These are phyloP conservation scores for Desmodesmus armatus DNA, from an alignment of 139 green algal species.

Conservation along the genomic window DNA sequence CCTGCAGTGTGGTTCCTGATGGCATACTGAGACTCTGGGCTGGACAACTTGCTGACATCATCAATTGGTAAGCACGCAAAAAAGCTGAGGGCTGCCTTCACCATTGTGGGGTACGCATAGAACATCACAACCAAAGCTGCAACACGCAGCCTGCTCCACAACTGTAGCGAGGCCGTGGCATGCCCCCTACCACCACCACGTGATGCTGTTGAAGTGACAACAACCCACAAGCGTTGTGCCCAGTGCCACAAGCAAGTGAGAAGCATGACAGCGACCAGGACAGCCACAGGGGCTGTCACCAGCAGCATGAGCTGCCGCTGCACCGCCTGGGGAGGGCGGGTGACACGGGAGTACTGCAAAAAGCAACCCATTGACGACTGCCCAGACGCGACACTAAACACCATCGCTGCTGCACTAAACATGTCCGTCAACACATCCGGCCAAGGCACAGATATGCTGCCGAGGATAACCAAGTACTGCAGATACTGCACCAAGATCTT, in stretches of 20 bases:
- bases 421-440: background rate
- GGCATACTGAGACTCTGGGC: background rate
- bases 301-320: background rate
- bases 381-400: background rate
- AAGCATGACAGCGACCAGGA: background rate
- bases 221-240: background rate
- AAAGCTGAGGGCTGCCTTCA: background rate
- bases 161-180: too few relatives aligned
- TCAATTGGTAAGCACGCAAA: conserved; percentile 15
- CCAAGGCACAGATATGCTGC: background rate
- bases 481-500: background rate
- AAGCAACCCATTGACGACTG: background rate
- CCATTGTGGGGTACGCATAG: background rate
- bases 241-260: background rate
- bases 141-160: background rate
- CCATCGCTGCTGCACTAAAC: background rate
- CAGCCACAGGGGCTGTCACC: background rate
- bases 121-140: conserved; percentile 22
- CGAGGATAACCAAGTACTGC: conserved; percentile 1
- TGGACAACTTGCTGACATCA: background rate
- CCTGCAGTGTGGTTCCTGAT: too few relatives aligned
- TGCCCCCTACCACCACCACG: background rate
- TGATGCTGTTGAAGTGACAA: too few relatives aligned
- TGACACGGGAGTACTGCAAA: background rate
- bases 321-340: background rate